Base-by-base conservation (phyloP, 2,329 filamentous ascomycete genomes). In the Fusarium subglutinans region DNA sequence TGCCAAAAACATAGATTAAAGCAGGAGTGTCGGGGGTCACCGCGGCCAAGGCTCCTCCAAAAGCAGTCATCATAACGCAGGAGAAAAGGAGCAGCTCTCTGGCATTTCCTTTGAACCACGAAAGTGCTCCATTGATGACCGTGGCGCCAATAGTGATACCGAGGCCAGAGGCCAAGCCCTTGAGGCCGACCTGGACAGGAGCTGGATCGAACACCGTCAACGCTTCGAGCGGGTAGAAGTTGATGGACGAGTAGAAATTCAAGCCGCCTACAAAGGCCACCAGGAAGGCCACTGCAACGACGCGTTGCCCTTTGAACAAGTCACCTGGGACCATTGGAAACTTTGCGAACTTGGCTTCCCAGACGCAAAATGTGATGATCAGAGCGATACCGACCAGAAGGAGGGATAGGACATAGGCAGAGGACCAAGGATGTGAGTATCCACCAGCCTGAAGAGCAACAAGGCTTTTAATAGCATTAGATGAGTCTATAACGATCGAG, bases 371-470 rank as follows among this genome's bases (percentile, higher is more conserved):
- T 0, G 26, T 0, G 26, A 30, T 17, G 45, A 48, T 48, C 20
- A 48, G 0, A 1, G 3, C 10, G 14, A 48, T 30, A 7, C 45
- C 26, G 26, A 48, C 5, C 0, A 48, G 14, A 6, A 48, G 45
- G 8, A 30, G 26, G 45, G 14, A 30, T 8, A 30, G 45, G 5
- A 48, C 45, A 6, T 48, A 48, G 26, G 45, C 45, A 4, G 45
- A 48, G 9, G 26, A 4, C 45, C 45, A 48, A 4, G 45, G 45
- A 17, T 48, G 26, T 4, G 45, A 48, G 13, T 48, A 48, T n/a
- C 45, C 45, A 12, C 45, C 45, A 12, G 45, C 45, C 6, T 48
- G 45, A 9, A 48, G 26, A 12, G 45, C 45, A 30, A 48, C 26
- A 4, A 48, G 26, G 14, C 45, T 48, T 17, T n/a, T 6, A 4